phyloP scores from a whole-genome alignment of 352 stramenopile genomes.

The Phytophthora pistaciae region DNA sequence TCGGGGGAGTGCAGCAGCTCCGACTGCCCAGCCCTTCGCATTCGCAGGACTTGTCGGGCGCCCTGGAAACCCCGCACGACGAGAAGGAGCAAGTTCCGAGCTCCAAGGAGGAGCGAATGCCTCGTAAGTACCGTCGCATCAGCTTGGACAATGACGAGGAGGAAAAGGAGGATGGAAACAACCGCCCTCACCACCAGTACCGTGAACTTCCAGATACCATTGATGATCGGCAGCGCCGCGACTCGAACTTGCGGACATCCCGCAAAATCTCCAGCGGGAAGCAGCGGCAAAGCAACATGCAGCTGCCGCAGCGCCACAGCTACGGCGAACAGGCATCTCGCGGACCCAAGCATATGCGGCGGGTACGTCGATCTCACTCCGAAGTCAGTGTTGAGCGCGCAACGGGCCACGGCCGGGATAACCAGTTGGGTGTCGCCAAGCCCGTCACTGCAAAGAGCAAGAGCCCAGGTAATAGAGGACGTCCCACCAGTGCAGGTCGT shows the following conservation, averaged over 20 bases:
- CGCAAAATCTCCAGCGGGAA: slow-evolving; percentile 43
- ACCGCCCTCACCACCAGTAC: slow-evolving; percentile 32
- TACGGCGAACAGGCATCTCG: slow-evolving; percentile 40
- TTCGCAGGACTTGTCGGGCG: slow-evolving; percentile 72
- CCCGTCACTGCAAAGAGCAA: slow-evolving; percentile 27
- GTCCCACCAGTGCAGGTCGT: slow-evolving; percentile 20
- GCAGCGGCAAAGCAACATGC: slow-evolving; percentile 41
- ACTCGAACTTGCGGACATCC: slow-evolving; percentile 48
- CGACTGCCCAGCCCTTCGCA: slow-evolving; percentile 62
- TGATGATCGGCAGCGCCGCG: slow-evolving; percentile 44
- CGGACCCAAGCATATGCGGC: slow-evolving; percentile 47
- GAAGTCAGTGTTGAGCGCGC: slow-evolving; percentile 51
- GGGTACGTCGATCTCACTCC: slow-evolving; percentile 54
- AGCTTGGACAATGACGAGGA: slow-evolving; percentile 81
- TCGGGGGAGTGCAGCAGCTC: slow-evolving; percentile 40
- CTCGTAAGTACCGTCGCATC: slow-evolving; percentile 63
- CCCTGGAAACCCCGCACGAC: slow-evolving; percentile 35
- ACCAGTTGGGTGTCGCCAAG: slow-evolving; percentile 17
- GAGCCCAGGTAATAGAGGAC: slow-evolving; percentile 19
- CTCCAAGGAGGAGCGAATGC: slow-evolving; percentile 45
- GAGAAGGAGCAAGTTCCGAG: slow-evolving; percentile 28
- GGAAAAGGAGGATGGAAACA: slow-evolving; percentile 61
- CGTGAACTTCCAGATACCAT: slow-evolving; percentile 43
- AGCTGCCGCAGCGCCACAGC: slow-evolving; percentile 44
- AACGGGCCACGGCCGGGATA: slow-evolving; percentile 28